Conservation (phyloP, 176 grass and related monocot species). For the Carex myosuroides region DNA sequence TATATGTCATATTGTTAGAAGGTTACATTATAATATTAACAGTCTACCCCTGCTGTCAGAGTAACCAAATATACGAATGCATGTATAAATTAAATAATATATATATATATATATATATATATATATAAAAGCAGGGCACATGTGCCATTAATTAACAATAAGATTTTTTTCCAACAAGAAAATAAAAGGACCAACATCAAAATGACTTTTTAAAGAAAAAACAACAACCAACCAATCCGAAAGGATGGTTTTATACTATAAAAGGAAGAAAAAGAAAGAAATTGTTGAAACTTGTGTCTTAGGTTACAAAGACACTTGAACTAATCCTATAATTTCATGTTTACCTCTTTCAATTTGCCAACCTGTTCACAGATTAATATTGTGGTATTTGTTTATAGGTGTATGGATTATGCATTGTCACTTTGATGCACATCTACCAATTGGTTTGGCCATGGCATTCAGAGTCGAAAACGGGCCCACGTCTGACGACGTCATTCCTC, state of each 20-base stretch:
- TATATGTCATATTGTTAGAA: neutral
- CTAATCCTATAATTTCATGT: neutral
- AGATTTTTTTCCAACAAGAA: neutral
- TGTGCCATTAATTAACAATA: neutral
- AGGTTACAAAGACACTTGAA: slow-evolving; percentile 11
- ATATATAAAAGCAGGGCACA: neutral
- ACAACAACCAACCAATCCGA: neutral
- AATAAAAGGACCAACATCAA: neutral
- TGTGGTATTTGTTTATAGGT: slow-evolving; percentile 17
- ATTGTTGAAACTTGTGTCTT: slow-evolving; percentile 1
- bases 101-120: neutral
- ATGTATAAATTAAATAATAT: neutral
- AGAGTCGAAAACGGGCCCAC: slow-evolving; percentile 50
- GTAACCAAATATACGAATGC: neutral
- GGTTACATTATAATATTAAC: neutral
- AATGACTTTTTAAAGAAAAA: neutral
- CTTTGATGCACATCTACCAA: slow-evolving; percentile 36
- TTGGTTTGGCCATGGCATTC: slow-evolving; percentile 48
- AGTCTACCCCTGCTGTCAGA: neutral
- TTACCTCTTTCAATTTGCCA: neutral
- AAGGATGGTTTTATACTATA: neutral
- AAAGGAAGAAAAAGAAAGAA: neutral
- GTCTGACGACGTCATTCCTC: slow-evolving; percentile 17
- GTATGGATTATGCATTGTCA: slow-evolving; percentile 70
- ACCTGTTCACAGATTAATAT: neutral